phyloP scores from a whole-genome alignment of 2,329 filamentous ascomycete genomes.

The Talaromyces sp. region DNA sequence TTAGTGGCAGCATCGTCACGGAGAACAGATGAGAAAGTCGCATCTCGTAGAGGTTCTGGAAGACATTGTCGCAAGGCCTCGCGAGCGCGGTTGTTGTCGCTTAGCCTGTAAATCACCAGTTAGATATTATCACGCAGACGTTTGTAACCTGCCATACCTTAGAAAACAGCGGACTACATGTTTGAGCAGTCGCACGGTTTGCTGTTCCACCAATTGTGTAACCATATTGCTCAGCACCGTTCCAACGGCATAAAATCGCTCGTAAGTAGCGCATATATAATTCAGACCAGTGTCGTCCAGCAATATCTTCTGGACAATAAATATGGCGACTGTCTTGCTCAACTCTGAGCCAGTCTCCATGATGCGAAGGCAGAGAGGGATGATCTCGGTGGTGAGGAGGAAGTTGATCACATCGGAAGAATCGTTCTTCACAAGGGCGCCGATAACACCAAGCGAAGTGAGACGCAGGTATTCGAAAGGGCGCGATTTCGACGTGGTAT shows the following conservation, averaged over 20 bases:
- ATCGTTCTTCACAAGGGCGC: slow-evolving; percentile 96
- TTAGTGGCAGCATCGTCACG: slow-evolving; percentile 97
- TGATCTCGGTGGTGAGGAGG: slow-evolving; percentile 95
- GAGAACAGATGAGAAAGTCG: slow-evolving; percentile 92
- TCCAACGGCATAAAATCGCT: slow-evolving; percentile 95
- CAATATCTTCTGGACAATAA: slow-evolving; percentile 98
- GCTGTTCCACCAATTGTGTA: slow-evolving; percentile 91
- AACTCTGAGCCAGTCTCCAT: slow-evolving; percentile 99
- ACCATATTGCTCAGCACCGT: slow-evolving; percentile 99
- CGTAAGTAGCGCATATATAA: slow-evolving; percentile 98
- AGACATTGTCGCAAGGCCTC: slow-evolving; percentile 94
- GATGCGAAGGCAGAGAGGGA: slow-evolving; percentile 91
- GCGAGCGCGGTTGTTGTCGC: slow-evolving; percentile 90
- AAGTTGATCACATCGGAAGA: slow-evolving; percentile 99
- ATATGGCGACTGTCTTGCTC: slow-evolving; percentile 98
- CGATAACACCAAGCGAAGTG: slow-evolving; percentile 93
- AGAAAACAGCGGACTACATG: slow-evolving; percentile 97
- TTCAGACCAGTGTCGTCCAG: slow-evolving; percentile 94
- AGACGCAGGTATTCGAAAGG: slow-evolving; percentile 96
- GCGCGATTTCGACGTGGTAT: slow-evolving; percentile 95
- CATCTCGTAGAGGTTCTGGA: slow-evolving; percentile 95
- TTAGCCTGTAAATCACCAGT: slow-evolving; percentile 57
- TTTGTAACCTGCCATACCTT: slow-evolving; percentile 55
- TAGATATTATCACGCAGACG: background rate
- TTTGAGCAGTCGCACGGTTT: slow-evolving; percentile 92